These are phyloP conservation scores for Chrysanthemum seticuspe DNA, from an alignment of 129 eudicot genomes.

Conservation along the genomic window DNA sequence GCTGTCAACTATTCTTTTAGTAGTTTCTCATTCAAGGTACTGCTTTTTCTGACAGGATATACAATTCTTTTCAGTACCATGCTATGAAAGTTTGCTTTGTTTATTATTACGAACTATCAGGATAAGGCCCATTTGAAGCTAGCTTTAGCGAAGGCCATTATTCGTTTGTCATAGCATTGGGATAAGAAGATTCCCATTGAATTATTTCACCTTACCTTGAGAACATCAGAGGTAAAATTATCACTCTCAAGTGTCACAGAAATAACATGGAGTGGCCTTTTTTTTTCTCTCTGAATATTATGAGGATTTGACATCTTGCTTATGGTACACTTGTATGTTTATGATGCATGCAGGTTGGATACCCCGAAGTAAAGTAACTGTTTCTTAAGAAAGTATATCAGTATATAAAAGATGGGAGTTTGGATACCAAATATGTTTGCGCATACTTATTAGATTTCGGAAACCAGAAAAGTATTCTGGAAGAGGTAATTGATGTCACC, in stretches of 20 bases:
- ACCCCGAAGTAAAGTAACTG: too few relatives aligned
- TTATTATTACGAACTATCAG: neutral
- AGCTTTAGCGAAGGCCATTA: constrained; percentile 88
- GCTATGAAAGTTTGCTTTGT: neutral
- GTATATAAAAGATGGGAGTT: too few relatives aligned
- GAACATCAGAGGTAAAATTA: constrained; percentile 70
- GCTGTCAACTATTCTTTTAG: constrained; percentile 85
- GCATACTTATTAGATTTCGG: too few relatives aligned
- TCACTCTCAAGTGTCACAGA: constrained; percentile 9
- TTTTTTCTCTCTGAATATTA: too few relatives aligned
- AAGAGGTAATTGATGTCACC: too few relatives aligned
- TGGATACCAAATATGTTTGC: too few relatives aligned
- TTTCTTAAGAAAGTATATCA: too few relatives aligned
- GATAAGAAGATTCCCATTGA: constrained; percentile 78
- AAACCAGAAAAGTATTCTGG: too few relatives aligned
- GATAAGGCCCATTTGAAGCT: constrained; percentile 90
- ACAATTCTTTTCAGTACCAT: neutral
- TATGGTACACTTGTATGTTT: too few relatives aligned
- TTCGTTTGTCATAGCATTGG: constrained; percentile 90
- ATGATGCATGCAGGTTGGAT: too few relatives aligned
- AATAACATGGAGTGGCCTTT: neutral
- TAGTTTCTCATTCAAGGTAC: constrained; percentile 92
- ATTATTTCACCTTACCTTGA: constrained; percentile 68
- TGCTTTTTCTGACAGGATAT: neutral
- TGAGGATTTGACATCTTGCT: too few relatives aligned